Evolutionary conservation across 208 protist species (phyloP).

Genomic region (Trypanosoma brucei): DNA sequence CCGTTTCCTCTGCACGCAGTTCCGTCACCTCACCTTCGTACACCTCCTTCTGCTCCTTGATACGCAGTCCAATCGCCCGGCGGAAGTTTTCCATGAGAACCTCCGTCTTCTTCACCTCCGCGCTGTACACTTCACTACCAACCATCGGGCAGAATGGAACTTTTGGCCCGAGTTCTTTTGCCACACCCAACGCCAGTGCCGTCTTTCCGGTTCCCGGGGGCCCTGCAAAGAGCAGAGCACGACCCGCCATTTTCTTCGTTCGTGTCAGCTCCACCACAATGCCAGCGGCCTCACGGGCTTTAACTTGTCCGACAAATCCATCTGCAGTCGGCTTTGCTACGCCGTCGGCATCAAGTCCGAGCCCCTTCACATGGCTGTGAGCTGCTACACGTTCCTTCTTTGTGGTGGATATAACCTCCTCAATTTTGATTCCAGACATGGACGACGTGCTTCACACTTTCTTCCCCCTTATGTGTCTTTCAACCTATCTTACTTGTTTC

Average conservation of each 20-base stretch:
- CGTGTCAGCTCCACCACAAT: slow-evolving; percentile 99
- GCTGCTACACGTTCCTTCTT: slow-evolving; percentile 95
- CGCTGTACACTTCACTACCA: slow-evolving; percentile 99
- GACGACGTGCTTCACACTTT: neutral
- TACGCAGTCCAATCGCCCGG: slow-evolving; percentile 98
- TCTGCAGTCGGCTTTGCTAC: slow-evolving; percentile 55
- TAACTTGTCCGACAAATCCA: slow-evolving; percentile 98
- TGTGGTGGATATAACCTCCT: slow-evolving; percentile 96
- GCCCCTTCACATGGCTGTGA: slow-evolving; percentile 99
- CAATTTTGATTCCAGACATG: slow-evolving; percentile 92
- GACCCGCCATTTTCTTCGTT: slow-evolving; percentile 99
- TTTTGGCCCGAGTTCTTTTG: slow-evolving; percentile 99
- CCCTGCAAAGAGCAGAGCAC: slow-evolving; percentile 99
- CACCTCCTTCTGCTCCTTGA: slow-evolving; percentile 99
- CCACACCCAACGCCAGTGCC: slow-evolving; percentile 97
- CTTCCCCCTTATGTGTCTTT: slow-evolving; percentile 7
- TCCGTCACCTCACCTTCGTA: slow-evolving; percentile 99
- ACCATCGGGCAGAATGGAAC: slow-evolving; percentile 99
- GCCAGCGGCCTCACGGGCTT: slow-evolving; percentile 97
- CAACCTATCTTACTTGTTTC: neutral
- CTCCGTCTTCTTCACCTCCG: slow-evolving; percentile 99
- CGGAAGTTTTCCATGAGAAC: slow-evolving; percentile 99
- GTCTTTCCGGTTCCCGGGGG: slow-evolving; percentile 98
- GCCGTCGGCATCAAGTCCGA: slow-evolving; percentile 95
- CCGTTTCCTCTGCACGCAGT: slow-evolving; percentile 97